Percentiles rank a stretch among this genome's conserved stretches.
Conservation (phyloP, 1,139 yeast species). For the Blastobotrys serpentis region DNA sequence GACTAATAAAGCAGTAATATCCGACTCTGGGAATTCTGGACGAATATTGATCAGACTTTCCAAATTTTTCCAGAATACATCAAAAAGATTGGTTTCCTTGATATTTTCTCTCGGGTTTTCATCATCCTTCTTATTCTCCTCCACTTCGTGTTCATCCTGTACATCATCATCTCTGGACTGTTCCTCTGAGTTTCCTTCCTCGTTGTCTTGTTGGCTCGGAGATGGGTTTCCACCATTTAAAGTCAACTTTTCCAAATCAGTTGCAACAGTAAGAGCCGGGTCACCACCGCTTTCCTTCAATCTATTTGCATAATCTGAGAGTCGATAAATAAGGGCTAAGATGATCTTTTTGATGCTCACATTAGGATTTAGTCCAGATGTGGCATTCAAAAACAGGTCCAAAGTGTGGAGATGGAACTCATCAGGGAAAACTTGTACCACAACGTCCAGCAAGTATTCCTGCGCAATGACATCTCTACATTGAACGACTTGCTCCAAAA, state of each 20-base stretch:
- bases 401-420: constrained; percentile 81
- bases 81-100: constrained; percentile 45
- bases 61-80: constrained; percentile 65
- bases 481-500: constrained; percentile 87
- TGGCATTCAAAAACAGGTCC: constrained; percentile 61
- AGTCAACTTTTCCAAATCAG: not conserved
- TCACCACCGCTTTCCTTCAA: constrained; percentile 28
- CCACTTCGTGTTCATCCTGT: constrained; percentile 9
- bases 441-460: constrained; percentile 82
- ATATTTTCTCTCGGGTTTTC: constrained; percentile 12
- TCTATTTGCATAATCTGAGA: constrained; percentile 54
- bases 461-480: constrained; percentile 93
- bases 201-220: no score
- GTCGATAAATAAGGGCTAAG: constrained; percentile 67
- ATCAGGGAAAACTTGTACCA: constrained; percentile 92
- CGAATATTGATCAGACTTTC: constrained; percentile 52
- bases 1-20: constrained; percentile 62
- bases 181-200: no score
- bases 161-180: constrained; percentile 16
- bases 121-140: constrained; percentile 17
- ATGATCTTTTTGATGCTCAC: constrained; percentile 68
- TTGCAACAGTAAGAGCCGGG: constrained; percentile 1
- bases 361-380: constrained; percentile 66
- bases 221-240: not conserved
- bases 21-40: constrained; percentile 64